Base-by-base conservation (phyloP, 1,284 basidiomycete genomes). In the Psilocybe mexicana region DNA sequence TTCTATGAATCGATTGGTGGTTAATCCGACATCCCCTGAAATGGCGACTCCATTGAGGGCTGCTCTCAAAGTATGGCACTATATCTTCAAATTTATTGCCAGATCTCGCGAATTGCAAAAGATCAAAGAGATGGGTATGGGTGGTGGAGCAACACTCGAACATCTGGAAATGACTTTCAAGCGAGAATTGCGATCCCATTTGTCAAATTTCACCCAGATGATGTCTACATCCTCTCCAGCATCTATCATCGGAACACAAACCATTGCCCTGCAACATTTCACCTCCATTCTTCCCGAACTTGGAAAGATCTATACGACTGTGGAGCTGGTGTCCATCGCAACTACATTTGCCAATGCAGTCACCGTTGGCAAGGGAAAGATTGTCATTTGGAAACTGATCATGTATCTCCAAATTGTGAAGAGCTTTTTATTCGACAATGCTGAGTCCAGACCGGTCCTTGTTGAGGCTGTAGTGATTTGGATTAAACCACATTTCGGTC, bases 401-500 rank as follows among this genome's bases (percentile, higher is more conserved):
- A 90, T 97, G 83, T 93, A 96, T 68, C 80, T 96, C 43, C 94
- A 97, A 69, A 85, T 98, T 55, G 91, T 94, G 40, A 92, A 92
- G 67, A 88, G 91, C 11, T 88, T 92, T 71, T 75, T 97, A 42
- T 97, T 98, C 68, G 92, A 96, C 65, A 86, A 90, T 61, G 76
- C 88, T 2, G 83, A 91, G 57, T 89, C 92, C 7, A 86, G 96
- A 12, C 82, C 88, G 0, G 76, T 92, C 12, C 80, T 99, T 23
- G 88, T 97, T 5, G 96, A 97, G 57, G 88, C 90, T 28, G 85
- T 98, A 38, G 88, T 95, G 2, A 83, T 90, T 24, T 98, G 95
- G 94, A 89, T 98, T 65, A 96, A 95, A 68, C 94, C 95, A 0
- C 90, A 96, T 70, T 92, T 98, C 63, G 96, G 96, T n/a, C 80